Evolutionary conservation across 768 basidiomycete species (phyloP), one percentile per base, ranked within the genome.

Genomic region (Russula earlei): DNA sequence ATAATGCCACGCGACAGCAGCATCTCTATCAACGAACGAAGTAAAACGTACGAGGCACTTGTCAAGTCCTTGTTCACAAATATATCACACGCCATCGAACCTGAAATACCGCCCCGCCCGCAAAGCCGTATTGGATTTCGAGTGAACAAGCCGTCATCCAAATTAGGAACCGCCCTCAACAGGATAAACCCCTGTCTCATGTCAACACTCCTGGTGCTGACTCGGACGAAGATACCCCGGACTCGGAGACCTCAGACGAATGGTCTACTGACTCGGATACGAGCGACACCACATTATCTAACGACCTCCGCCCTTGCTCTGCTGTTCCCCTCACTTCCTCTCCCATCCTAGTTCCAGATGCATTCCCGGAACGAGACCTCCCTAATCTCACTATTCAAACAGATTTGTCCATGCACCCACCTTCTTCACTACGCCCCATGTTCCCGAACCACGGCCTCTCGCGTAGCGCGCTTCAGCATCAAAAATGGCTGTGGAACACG

Each of bases 401-500:
- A 5, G 52, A 58, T n/a, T 17, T 49, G 5, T 34, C 52, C 10
- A n/a, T 49, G 25, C 51, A 48, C 44, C 22, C 56, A 5, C 45
- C 42, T 14, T 17, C 42, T 3, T 37, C 46, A 9, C 24, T 48
- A 17, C 61, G 48, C 41, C 25, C 44, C 27, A 20, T 38, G 20
- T 40, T 57, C 33, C 47, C 55, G 3, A 74, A 87, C 58, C 84
- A 79, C 63, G 85, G 85, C 2, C 74, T 81, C 59, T 86, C 84
- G 12, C 77, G 78, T 17, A 77, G 76, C 56, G 79, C 80, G 2
- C 74, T 87, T 34, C 68, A 73, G 14, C 77, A 84, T 62, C 67
- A 78, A 60, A 86, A 84, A 64, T 77, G 70, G 66, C 75, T 87
- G 61, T 87, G 85, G 85, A 69, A 71, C 36, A 65, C 72, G 6